Conservation (phyloP, 192 early-diverging fungal genomes). For the Entophlyctis luteolus region DNA sequence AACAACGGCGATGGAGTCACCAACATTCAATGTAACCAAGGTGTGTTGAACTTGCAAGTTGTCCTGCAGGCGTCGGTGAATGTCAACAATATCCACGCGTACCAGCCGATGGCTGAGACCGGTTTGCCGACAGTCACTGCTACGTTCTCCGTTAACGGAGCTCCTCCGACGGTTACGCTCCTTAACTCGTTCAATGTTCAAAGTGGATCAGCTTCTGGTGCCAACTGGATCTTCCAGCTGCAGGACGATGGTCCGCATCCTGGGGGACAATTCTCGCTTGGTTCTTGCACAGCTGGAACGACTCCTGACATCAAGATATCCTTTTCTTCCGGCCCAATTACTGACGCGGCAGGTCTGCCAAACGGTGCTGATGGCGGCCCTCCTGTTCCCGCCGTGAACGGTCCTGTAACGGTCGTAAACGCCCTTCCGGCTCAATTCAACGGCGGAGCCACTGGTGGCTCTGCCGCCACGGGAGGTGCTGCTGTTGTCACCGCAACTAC, state of each 20-base stretch:
- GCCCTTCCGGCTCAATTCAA: no score
- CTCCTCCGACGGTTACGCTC: background rate
- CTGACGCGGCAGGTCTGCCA: background rate
- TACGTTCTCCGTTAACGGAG: background rate
- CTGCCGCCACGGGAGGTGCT: no score
- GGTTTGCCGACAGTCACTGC: background rate
- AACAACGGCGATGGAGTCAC: background rate
- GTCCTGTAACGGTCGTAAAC: no score
- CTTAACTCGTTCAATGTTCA: background rate
- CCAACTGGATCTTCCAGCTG: background rate
- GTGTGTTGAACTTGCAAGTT: background rate
- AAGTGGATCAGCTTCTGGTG: background rate
- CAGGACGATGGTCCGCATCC: no score
- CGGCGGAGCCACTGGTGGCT: no score
- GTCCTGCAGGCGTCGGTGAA: background rate
- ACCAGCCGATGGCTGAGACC: slow-evolving; percentile 1
- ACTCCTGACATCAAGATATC: background rate
- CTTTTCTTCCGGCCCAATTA: background rate
- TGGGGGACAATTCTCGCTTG: no score
- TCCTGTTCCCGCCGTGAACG: no score
- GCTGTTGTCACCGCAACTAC: no score
- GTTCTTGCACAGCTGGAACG: no score
- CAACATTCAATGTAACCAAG: background rate
- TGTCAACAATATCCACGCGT: background rate
- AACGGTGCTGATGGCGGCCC: no score